A percentile compares a stretch with the other conserved stretches of the same genome.
These are phyloP conservation scores for Pulicaria dysenterica DNA, from an alignment of 129 eudicot genomes.

Conservation along the genomic window DNA sequence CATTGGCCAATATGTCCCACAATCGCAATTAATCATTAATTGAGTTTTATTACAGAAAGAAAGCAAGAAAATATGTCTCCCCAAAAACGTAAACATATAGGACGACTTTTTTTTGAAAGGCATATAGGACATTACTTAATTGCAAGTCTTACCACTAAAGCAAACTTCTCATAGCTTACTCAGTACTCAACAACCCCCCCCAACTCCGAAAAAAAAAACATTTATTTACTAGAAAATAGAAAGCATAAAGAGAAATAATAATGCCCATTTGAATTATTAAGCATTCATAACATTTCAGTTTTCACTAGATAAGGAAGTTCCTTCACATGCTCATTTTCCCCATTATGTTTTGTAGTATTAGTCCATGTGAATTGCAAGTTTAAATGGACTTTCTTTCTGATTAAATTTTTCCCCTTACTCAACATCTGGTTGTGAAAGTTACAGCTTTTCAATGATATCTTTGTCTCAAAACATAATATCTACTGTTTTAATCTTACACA, in stretches of 20 bases:
- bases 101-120: not conserved
- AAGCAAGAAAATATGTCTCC: constrained; percentile 9
- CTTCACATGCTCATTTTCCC: constrained; percentile 35
- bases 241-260: constrained; percentile 21
- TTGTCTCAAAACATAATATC: constrained; percentile 1
- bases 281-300: constrained; percentile 26
- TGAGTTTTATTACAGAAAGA: constrained; percentile 11
- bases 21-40: not conserved
- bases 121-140: constrained; percentile 2
- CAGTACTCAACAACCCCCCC: not conserved
- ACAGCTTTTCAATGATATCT: constrained; percentile 8
- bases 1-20: constrained; percentile 7
- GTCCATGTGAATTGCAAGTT: constrained; percentile 9
- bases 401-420: constrained; percentile 8
- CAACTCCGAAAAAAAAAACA: too few relatives aligned
- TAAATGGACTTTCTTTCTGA: constrained; percentile 8
- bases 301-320: constrained; percentile 30
- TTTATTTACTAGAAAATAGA: constrained; percentile 6
- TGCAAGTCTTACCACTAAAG: constrained; percentile 14
- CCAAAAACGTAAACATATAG: constrained; percentile 1
- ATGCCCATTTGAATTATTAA: constrained; percentile 14
- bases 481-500: constrained; percentile 8
- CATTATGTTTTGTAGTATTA: constrained; percentile 19
- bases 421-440: not conserved
- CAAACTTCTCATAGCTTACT: constrained; percentile 23